These are phyloP conservation scores for Lentinula sp. DNA, from an alignment of 768 basidiomycete genomes.

Conservation along the genomic window DNA sequence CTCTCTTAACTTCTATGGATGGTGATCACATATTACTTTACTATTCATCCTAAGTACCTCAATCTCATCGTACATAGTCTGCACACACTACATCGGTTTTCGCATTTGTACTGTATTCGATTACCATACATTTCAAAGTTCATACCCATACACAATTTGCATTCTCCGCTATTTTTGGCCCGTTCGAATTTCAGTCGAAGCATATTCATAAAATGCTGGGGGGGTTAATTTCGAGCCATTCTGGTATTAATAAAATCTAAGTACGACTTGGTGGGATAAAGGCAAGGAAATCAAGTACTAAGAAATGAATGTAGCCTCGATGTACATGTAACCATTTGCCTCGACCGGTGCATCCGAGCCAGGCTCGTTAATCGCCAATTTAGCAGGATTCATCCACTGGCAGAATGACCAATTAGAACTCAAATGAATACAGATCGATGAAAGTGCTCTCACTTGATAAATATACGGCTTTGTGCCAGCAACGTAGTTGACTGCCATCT, in stretches of 20 bases:
- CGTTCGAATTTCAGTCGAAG: no score
- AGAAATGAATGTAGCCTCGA: constrained; percentile 90
- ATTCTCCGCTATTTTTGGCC: neutral
- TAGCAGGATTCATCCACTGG: constrained; percentile 45
- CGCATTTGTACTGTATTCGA: neutral
- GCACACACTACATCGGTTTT: neutral
- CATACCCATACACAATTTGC: neutral
- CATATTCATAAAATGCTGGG: no score
- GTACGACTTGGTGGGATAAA: no score
- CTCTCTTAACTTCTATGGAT: neutral
- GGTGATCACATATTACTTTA: neutral
- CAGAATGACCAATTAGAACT: constrained; percentile 5
- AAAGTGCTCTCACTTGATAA: constrained; percentile 65
- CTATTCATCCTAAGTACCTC: neutral
- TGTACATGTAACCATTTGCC: constrained; percentile 72
- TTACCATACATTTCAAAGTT: neutral
- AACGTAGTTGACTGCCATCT: constrained; percentile 89
- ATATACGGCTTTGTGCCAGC: constrained; percentile 91
- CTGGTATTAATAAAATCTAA: no score
- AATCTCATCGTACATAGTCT: neutral
- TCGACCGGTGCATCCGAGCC: constrained; percentile 32
- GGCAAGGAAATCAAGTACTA: constrained; percentile 5
- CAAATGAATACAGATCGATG: constrained; percentile 14
- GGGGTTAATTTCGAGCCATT: no score
- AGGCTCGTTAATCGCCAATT: constrained; percentile 36